Conservation (phyloP, 805 yeast species). For the Metschnikowia corniflorae region DNA sequence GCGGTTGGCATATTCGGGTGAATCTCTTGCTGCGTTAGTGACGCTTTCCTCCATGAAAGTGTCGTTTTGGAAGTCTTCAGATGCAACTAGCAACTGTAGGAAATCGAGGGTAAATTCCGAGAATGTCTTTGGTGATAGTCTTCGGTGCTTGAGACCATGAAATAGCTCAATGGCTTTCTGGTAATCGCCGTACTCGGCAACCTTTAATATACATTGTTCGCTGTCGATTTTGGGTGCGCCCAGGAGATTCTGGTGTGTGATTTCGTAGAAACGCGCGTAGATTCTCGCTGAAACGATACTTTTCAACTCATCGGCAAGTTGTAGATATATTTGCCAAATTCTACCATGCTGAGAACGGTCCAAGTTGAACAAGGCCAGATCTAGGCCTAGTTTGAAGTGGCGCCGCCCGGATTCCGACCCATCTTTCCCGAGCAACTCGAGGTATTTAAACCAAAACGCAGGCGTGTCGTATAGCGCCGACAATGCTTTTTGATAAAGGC, state of each 20-base stretch:
- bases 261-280: constrained; percentile 29
- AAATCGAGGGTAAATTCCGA: constrained; percentile 7
- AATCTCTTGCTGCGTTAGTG: constrained; percentile 23
- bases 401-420: neutral
- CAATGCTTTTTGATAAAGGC: constrained; percentile 11
- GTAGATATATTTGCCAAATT: constrained; percentile 51
- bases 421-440: constrained; percentile 4
- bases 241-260: neutral
- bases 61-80: constrained; percentile 1
- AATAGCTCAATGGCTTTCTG: constrained; percentile 29
- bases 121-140: neutral
- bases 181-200: constrained; percentile 29
- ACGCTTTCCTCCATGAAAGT: constrained; percentile 7
- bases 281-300: constrained; percentile 38
- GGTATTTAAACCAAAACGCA: constrained; percentile 12
- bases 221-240: constrained; percentile 1
- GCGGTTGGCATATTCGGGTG: constrained; percentile 58
- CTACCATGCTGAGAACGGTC: constrained; percentile 48
- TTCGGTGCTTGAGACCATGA: constrained; percentile 1
- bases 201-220: constrained; percentile 20
- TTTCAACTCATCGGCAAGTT: constrained; percentile 41
- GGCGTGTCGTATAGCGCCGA: constrained; percentile 7
- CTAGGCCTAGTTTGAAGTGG: constrained; percentile 30
- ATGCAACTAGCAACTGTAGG: constrained; percentile 5
- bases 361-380: constrained; percentile 45